A percentile compares a stretch with the other conserved stretches of the same genome.
Conservation (phyloP, 495 filamentous ascomycete genomes). For the Xylaria nigripes region DNA sequence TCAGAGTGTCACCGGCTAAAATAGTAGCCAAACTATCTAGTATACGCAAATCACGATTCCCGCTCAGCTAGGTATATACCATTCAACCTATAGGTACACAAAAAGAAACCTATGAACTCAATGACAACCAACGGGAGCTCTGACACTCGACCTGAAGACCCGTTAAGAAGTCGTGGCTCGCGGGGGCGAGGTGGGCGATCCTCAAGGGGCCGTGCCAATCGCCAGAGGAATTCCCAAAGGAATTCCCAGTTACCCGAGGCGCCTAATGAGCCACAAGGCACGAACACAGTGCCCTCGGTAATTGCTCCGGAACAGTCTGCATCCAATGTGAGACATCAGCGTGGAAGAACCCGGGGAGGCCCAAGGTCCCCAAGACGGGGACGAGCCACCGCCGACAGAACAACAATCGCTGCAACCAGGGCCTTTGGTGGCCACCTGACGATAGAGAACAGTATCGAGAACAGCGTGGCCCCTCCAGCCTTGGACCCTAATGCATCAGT, state of each 20-base stretch:
- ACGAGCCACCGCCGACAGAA: slow-evolving; percentile 13
- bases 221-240: slow-evolving; percentile 9
- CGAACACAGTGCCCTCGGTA: background rate
- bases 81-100: background rate
- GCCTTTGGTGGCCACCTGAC: slow-evolving; percentile 47
- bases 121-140: slow-evolving; percentile 15
- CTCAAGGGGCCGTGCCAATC: slow-evolving; percentile 25
- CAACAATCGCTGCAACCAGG: slow-evolving; percentile 38
- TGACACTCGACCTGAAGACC: background rate
- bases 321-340: background rate
- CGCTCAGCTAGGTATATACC: background rate
- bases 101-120: background rate
- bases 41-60: background rate
- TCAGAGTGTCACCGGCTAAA: too few relatives aligned
- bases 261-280: slow-evolving; percentile 2
- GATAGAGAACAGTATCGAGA: slow-evolving; percentile 19
- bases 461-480: slow-evolving; percentile 16
- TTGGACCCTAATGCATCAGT: slow-evolving; percentile 47
- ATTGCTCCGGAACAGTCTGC: background rate
- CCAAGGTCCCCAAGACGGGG: slow-evolving; percentile 32
- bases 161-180: slow-evolving; percentile 11
- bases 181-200: background rate
- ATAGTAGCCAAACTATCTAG: too few relatives aligned
- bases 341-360: slow-evolving; percentile 25
- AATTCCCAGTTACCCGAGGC: slow-evolving; percentile 6